Base-by-base conservation (phyloP, 1,284 basidiomycete species). In the Cryptococcus hybrid region DNA sequence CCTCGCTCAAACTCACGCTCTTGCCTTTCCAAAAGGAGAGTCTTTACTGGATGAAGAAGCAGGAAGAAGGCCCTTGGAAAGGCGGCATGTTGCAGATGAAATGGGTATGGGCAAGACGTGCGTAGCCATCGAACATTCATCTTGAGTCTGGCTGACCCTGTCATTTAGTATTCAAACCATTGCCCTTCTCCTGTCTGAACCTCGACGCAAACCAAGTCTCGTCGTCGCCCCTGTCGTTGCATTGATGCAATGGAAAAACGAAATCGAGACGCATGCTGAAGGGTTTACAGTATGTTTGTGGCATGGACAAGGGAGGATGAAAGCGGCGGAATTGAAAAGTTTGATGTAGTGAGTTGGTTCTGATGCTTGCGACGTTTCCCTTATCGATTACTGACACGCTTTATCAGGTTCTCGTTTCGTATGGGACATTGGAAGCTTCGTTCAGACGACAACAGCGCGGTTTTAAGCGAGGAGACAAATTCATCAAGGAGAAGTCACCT, bases 211-310 rank as follows among this genome's bases (percentile, higher is more conserved):
- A 73, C 92, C 92, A 0, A 94, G 92, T 57, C 83, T 99, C 7
- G 91, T 99, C 18, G 84, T 99, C 38, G 95, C 95, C 84, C 92
- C 92, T 2, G 96, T 93, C 2, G 95, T 98, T 50, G 96, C 96
- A 30, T 86, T 99, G 63, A 94, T 99, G 87, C 95, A 99, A 80
- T 99, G 96, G 96, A 86, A 87, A 66, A 92, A 95, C 74, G 96
- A 99, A 76, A 92, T 99, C 57, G 85, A 86, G 40, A 79, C 86
- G 0, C 90, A 92, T 66, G 89, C 90, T 0, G 84, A 87, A 60
- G 86, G 86, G 7, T 80, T 92, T 69, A 86, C 86, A 53, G 75
- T 95, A 35, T 84, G 89, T 45, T 84, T 99, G 12, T 99, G 92
- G 92, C 94, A 99, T 73, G 96, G 96, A 18, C 78, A 84, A 2